These are phyloP conservation scores for Candida michaelii DNA, from an alignment of 805 yeast species.

Conservation along the genomic window DNA sequence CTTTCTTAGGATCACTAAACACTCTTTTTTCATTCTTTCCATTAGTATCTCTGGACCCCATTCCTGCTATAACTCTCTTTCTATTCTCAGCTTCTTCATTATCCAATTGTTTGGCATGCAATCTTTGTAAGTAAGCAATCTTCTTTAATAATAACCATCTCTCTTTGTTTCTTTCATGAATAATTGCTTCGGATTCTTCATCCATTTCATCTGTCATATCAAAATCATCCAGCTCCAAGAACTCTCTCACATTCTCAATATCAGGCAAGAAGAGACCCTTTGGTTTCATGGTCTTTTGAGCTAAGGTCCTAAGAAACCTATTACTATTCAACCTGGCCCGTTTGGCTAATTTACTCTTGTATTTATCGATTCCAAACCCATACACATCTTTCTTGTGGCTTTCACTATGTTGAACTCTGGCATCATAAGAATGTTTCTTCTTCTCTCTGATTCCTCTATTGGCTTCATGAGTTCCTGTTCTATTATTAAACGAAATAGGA, in stretches of 20 bases:
- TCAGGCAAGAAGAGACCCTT: constrained; percentile 50
- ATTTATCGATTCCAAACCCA: constrained; percentile 73
- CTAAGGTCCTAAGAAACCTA: constrained; percentile 55
- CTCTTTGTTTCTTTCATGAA: constrained; percentile 48
- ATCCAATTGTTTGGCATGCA: constrained; percentile 51
- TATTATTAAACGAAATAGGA: constrained; percentile 72
- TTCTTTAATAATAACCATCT: constrained; percentile 74
- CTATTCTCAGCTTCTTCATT: constrained; percentile 39
- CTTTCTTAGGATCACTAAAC: no score
- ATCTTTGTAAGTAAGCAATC: constrained; percentile 66
- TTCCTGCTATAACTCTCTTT: constrained; percentile 36
- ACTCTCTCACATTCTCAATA: constrained; percentile 54
- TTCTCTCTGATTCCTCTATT: constrained; percentile 82
- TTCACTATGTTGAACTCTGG: constrained; percentile 70
- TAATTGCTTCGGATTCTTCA: constrained; percentile 37
- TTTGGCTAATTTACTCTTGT: constrained; percentile 45
- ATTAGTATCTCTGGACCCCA: no score
- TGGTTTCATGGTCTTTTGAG: constrained; percentile 46
- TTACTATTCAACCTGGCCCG: constrained; percentile 55
- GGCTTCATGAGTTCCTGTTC: constrained; percentile 75
- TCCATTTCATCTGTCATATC: constrained; percentile 35
- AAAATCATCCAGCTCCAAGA: constrained; percentile 48
- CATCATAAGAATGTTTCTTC: constrained; percentile 77
- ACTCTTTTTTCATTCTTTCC: no score
- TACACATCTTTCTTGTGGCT: constrained; percentile 69